These are phyloP conservation scores for Adansonia gregorii DNA, from an alignment of 441 rosid species.

Conservation along the genomic window DNA sequence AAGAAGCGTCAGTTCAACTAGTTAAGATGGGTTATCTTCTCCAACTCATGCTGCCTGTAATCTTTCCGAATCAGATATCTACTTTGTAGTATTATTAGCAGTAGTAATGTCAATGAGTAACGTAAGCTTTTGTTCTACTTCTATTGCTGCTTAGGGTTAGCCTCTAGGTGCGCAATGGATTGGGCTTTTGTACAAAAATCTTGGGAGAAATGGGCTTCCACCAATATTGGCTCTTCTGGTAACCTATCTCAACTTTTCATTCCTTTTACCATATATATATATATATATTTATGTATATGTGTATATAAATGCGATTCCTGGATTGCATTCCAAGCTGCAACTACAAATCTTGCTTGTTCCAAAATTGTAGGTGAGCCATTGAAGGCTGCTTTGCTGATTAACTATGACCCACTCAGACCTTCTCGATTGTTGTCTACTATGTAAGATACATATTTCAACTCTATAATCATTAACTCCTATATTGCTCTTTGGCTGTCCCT, in stretches of 20 bases:
- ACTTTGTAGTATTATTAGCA: not conserved
- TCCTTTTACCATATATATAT: slow-evolving; percentile 3
- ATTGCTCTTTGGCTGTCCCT: not conserved
- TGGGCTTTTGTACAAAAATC: slow-evolving; percentile 61
- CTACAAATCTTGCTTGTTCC: slow-evolving; percentile 24
- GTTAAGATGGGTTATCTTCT: not conserved
- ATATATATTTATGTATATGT: not conserved
- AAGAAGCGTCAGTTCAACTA: not conserved
- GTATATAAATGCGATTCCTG: too few species aligned
- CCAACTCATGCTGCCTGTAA: not conserved
- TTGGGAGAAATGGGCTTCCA: slow-evolving; percentile 86
- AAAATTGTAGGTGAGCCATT: slow-evolving; percentile 55
- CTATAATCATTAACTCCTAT: not conserved
- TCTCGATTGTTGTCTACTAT: slow-evolving; percentile 82
- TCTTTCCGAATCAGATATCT: slow-evolving; percentile 10
- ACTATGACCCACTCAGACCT: slow-evolving; percentile 72
- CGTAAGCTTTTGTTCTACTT: not conserved
- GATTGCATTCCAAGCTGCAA: not conserved
- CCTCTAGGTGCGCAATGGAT: slow-evolving; percentile 38
- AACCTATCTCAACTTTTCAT: slow-evolving; percentile 15
- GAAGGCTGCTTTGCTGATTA: slow-evolving; percentile 73
- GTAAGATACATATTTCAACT: slow-evolving; percentile 40
- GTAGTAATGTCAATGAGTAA: not conserved
- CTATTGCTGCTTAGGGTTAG: not conserved
- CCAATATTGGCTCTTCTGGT: slow-evolving; percentile 66